Evolutionary conservation across 2,329 filamentous ascomycete species (phyloP), one percentile per base, ranked within the genome.

Genomic region (Aspergillus fumigatus): DNA sequence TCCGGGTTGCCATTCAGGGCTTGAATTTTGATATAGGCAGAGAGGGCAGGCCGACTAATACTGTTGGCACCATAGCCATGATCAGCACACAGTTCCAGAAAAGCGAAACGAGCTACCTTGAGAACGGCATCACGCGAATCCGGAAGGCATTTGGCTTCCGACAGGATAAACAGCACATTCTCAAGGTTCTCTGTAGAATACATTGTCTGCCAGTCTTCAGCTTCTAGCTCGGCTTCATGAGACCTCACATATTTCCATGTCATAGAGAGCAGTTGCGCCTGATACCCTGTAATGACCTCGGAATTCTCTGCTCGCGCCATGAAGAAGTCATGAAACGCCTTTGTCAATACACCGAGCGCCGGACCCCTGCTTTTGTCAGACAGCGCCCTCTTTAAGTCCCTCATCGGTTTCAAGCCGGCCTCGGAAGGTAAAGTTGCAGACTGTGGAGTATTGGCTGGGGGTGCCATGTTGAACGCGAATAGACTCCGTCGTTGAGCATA

Each of bases 251-350:
- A 83, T 23, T 81, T 74, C 57, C 90, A 82, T 47, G 90, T 84
- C 41, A 79, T 73, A 29, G 80, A 68, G 21, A 83, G 79, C 63
- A 85, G 77, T n/a, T 80, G 73, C 0, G 88, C 87, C 65, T 94
- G 88, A 55, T 45, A 86, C 80, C 64, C 84, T 79, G 72, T 90
- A 85, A 69, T 90, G 67, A 52, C 79, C 64, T 59, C 80, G 67
- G 62, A 77, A 67, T 59, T 77, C 73, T 65, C 75, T 64, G 56
- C 77, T 60, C 72, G 88, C 82, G 69, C 79, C 19, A 76, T 69
- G 64, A 93, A 86, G 61, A 92, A 86, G 9, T 79, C 75, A 54
- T 76, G 79, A 71, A 89, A 87, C 4, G 88, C 89, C 38, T 82
- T 77, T 0, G 84, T 73, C 2, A 96, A 77, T 35, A 89, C 84